These are phyloP conservation scores for Xylaria sp. DNA, from an alignment of 2,329 filamentous ascomycete genomes.

Conservation along the genomic window DNA sequence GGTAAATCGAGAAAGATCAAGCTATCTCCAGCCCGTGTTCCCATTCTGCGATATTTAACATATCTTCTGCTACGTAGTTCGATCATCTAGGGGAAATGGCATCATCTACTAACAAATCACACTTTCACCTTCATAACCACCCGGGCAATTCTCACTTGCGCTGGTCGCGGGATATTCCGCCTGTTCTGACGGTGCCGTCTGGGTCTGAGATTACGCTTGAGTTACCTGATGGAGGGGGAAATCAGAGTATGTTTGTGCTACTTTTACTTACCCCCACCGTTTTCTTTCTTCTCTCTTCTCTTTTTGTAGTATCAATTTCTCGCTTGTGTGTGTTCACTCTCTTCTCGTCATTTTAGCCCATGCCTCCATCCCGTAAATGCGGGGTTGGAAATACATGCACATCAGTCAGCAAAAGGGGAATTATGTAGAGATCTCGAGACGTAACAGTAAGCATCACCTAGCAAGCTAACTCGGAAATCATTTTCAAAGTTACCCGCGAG, in stretches of 20 bases:
- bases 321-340: not conserved
- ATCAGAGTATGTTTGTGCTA: conserved; percentile 49
- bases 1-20: too few species aligned
- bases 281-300: not conserved
- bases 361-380: not conserved
- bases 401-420: not conserved
- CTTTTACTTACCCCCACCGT: not conserved
- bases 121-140: conserved; percentile 21
- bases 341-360: not conserved
- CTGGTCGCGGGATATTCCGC: conserved; percentile 25
- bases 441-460: not conserved
- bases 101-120: not conserved
- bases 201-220: conserved; percentile 61
- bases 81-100: not conserved
- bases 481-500: conserved; percentile 51
- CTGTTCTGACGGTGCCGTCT: conserved; percentile 52
- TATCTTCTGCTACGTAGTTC: too few species aligned
- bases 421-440: not conserved
- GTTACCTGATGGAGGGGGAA: conserved; percentile 61
- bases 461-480: not conserved
- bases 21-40: too few species aligned
- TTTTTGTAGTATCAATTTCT: too few species aligned
- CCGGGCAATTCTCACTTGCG: conserved; percentile 10
- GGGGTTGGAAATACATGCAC: not conserved
- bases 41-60: too few species aligned